phyloP scores from a whole-genome alignment of 1,284 basidiomycete species.

The Hymenochaete sp. region DNA sequence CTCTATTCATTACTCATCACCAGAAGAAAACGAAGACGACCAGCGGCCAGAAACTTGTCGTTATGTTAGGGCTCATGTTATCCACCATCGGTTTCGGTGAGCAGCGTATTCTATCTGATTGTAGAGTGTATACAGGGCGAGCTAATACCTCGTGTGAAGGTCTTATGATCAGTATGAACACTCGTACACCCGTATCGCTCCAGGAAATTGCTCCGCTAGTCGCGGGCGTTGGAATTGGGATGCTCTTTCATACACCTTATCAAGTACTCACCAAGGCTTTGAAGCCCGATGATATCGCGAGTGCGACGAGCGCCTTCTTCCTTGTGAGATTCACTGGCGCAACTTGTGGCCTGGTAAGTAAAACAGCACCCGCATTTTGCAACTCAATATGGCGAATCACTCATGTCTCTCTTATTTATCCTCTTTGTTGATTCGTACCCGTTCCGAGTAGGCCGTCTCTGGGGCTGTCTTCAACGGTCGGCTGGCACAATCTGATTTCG shows the following conservation, averaged over 20 bases:
- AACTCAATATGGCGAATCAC: background rate
- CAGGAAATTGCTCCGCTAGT: constrained; percentile 54
- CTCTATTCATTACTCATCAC: constrained; percentile 63
- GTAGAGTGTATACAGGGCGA: constrained; percentile 11
- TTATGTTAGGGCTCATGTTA: constrained; percentile 51
- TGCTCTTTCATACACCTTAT: constrained; percentile 75
- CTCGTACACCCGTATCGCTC: constrained; percentile 34
- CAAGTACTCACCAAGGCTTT: constrained; percentile 63
- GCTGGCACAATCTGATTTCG: constrained; percentile 40
- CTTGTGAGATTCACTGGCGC: constrained; percentile 76
- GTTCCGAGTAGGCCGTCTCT: constrained; percentile 47
- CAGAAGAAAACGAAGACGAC: constrained; percentile 50
- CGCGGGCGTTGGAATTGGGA: constrained; percentile 68
- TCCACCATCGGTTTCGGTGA: constrained; percentile 65
- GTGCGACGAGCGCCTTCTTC: constrained; percentile 75
- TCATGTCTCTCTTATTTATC: constrained; percentile 7
- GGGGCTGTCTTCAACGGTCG: constrained; percentile 63
- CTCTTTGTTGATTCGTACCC: background rate
- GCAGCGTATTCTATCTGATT: constrained; percentile 21
- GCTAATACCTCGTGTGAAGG: constrained; percentile 32
- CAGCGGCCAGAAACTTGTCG: constrained; percentile 53
- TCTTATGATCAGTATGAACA: constrained; percentile 52
- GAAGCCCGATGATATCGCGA: constrained; percentile 55
- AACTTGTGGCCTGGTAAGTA: constrained; percentile 63
- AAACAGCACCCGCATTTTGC: too few relatives aligned